Conservation (phyloP, 1,284 basidiomycete species). For the Pseudozyma tsukubaensis region DNA sequence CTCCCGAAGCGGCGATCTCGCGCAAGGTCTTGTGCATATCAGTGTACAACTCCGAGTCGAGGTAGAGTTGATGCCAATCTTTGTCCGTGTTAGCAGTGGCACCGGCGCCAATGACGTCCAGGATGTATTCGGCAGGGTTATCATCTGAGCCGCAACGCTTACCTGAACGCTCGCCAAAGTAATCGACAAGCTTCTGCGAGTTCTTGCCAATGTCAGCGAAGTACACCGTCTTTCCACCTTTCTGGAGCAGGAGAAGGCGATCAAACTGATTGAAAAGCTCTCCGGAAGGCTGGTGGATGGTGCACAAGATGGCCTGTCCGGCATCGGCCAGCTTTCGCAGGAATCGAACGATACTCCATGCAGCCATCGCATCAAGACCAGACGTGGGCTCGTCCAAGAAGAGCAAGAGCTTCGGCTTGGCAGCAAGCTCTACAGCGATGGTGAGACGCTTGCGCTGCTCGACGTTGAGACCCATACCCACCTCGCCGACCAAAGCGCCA, state of each 20-base stretch:
- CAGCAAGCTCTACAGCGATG: constrained; percentile 62
- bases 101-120: constrained; percentile 65
- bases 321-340: constrained; percentile 66
- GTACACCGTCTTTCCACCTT: constrained; percentile 59
- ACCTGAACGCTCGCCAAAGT: constrained; percentile 78
- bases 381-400: constrained; percentile 67
- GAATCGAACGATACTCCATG: constrained; percentile 65
- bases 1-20: constrained; percentile 13
- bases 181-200: constrained; percentile 74
- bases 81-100: constrained; percentile 58
- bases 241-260: constrained; percentile 57
- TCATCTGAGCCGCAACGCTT: constrained; percentile 63
- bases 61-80: constrained; percentile 62
- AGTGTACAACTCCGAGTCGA: constrained; percentile 37
- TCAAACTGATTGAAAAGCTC: constrained; percentile 61
- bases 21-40: constrained; percentile 39
- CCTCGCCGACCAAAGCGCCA: constrained; percentile 58
- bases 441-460: constrained; percentile 62
- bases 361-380: constrained; percentile 52
- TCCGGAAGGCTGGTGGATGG: constrained; percentile 69
- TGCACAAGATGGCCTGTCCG: constrained; percentile 68
- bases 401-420: constrained; percentile 59
- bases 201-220: constrained; percentile 80
- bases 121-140: constrained; percentile 63
- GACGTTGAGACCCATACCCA: constrained; percentile 54